Percentiles rank a stretch among this genome's conserved stretches.
phyloP scores from a whole-genome alignment of 495 filamentous ascomycete species.

The Tuber umbilicatum region DNA sequence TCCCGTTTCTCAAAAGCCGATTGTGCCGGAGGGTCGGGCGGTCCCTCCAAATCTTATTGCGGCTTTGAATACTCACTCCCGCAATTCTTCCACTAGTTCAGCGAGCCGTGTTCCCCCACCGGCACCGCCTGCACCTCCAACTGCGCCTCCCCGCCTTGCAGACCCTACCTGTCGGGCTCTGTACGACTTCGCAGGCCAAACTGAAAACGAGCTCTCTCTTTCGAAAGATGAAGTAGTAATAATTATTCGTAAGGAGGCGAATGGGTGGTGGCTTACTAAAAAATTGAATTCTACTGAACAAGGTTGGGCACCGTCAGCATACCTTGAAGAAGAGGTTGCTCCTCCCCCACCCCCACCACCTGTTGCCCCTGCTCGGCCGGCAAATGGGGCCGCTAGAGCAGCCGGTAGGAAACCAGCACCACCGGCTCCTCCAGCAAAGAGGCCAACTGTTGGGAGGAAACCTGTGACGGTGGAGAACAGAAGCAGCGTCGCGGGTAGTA shows the following conservation, averaged over 20 bases:
- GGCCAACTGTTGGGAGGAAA: conserved; percentile 62
- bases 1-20: conserved; percentile 34
- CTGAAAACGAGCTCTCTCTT: conserved; percentile 70
- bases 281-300: conserved; percentile 56
- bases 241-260: conserved; percentile 79
- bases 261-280: conserved; percentile 95
- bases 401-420: conserved; percentile 64
- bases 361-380: conserved; percentile 49
- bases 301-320: conserved; percentile 90
- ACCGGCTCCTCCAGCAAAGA: conserved; percentile 77
- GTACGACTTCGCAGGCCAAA: conserved; percentile 80
- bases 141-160: conserved; percentile 56
- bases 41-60: conserved; percentile 44
- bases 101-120: conserved; percentile 56
- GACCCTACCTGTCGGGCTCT: conserved; percentile 76
- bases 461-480: conserved; percentile 61
- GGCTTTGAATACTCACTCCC: conserved; percentile 42
- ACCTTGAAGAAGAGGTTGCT: conserved; percentile 71
- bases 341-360: conserved; percentile 54
- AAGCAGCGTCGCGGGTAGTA: conserved; percentile 53
- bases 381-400: conserved; percentile 50
- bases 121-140: conserved; percentile 65
- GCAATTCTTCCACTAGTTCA: conserved; percentile 48
- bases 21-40: conserved; percentile 39
- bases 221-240: conserved; percentile 71